Evolutionary conservation across 805 yeast genomes (phyloP), one percentile per base, ranked within the genome.

Genomic region (Geotrichum ghanense): DNA sequence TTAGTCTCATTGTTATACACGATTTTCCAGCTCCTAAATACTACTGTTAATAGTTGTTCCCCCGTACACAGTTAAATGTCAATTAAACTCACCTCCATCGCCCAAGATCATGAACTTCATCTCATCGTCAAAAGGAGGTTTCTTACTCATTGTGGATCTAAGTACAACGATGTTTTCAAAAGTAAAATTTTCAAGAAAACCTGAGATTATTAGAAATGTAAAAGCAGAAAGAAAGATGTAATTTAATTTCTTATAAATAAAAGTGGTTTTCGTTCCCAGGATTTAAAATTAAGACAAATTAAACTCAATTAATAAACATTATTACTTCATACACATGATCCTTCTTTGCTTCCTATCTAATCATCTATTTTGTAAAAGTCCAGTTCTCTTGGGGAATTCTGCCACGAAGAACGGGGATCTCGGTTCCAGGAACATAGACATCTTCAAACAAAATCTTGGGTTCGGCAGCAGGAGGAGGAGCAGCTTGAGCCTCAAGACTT

Each of bases 321-420:
- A n/a, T n/a, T n/a, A n/a, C n/a, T n/a, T n/a, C n/a, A n/a, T n/a
- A n/a, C n/a, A n/a, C n/a, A n/a, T n/a, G n/a, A n/a, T n/a, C n/a
- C n/a, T n/a, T n/a, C n/a, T n/a, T n/a, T n/a, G n/a, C n/a, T n/a
- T n/a, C n/a, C n/a, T n/a, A n/a, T n/a, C n/a, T n/a, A n/a, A n/a
- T 26, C 34, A 12, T 26, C 34, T 48, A 44, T 41, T 71, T 67
- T 46, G 51, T 42, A 71, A 83, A 84, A 67, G 78, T 77, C 94
- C 95, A 90, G 61, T 95, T 81, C 72, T 90, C 98, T 59, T 86
- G 94, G 56, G 94, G 82, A 61, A 89, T 81, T 76, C 98, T 85
- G 54, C 98, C 98, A 76, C 98, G 86, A 68, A 89, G 78, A 56
- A 79, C 82, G 59, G 92, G 89, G 49, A 84, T 77, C 75, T 92